phyloP scores from a whole-genome alignment of 2,329 filamentous ascomycete species.

The Dothideomycetidae sp. region DNA sequence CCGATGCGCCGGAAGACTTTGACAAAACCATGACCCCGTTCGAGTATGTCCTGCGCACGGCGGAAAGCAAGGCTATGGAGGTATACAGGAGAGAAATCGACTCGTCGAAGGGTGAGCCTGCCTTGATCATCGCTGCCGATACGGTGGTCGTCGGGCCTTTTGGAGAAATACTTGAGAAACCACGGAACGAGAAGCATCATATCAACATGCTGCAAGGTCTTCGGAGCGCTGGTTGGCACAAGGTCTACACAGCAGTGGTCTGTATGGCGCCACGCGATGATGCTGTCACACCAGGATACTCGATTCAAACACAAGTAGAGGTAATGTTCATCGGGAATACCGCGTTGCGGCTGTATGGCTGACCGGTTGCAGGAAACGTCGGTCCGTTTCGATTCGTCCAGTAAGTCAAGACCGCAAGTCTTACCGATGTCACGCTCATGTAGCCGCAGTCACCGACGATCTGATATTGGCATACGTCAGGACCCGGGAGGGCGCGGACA shows the following conservation, averaged over 20 bases:
- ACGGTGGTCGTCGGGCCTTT: slow-evolving; percentile 72
- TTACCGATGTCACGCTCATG: neutral
- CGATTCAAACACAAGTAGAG: slow-evolving; percentile 64
- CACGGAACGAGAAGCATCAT: slow-evolving; percentile 66
- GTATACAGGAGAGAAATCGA: slow-evolving; percentile 51
- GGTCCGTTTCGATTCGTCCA: slow-evolving; percentile 65
- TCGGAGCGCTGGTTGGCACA: slow-evolving; percentile 47
- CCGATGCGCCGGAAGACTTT: slow-evolving; percentile 70
- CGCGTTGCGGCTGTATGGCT: no score
- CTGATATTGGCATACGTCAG: slow-evolving; percentile 65
- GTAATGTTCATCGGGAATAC: no score
- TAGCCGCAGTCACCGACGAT: slow-evolving; percentile 54
- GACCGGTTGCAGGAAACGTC: slow-evolving; percentile 55
- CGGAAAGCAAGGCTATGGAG: slow-evolving; percentile 64
- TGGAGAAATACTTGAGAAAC: slow-evolving; percentile 82
- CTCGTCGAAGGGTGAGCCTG: slow-evolving; percentile 53
- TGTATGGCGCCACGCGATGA: slow-evolving; percentile 72
- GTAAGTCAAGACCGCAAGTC: slow-evolving; percentile 16
- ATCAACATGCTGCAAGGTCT: slow-evolving; percentile 69
- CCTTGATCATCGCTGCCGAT: slow-evolving; percentile 77
- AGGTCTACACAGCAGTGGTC: slow-evolving; percentile 73
- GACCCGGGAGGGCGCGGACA: slow-evolving; percentile 86
- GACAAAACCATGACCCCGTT: slow-evolving; percentile 66
- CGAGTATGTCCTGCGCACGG: slow-evolving; percentile 84
- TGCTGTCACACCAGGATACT: slow-evolving; percentile 72